These are phyloP conservation scores for Cryptococcus depauperatus DNA, from an alignment of 1,284 basidiomycete genomes.

Conservation along the genomic window DNA sequence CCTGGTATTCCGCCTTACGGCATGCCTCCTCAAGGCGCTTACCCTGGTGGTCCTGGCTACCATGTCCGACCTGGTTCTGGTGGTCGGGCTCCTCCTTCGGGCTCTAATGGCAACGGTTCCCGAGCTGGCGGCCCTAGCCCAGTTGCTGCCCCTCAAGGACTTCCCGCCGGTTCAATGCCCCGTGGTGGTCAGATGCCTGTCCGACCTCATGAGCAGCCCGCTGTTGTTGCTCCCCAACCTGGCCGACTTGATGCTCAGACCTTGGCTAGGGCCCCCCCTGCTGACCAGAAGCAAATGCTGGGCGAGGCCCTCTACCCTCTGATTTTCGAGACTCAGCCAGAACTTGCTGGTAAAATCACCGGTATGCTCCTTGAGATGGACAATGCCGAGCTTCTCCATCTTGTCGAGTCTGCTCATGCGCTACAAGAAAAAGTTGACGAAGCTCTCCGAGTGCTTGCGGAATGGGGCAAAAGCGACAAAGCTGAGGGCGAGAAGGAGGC, in stretches of 20 bases:
- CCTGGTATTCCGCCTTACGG: slow-evolving; percentile 44
- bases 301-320: slow-evolving; percentile 88
- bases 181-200: slow-evolving; percentile 38
- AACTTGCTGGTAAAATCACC: slow-evolving; percentile 93
- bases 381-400: slow-evolving; percentile 76
- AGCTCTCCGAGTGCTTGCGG: slow-evolving; percentile 52
- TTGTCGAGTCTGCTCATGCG: slow-evolving; percentile 70
- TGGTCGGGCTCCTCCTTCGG: slow-evolving; percentile 41
- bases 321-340: slow-evolving; percentile 62
- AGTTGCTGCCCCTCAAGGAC: slow-evolving; percentile 45
- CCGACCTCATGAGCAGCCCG: slow-evolving; percentile 42
- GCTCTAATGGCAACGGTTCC: slow-evolving; percentile 48
- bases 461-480: slow-evolving; percentile 41
- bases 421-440: slow-evolving; percentile 82
- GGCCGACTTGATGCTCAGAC: slow-evolving; percentile 48
- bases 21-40: slow-evolving; percentile 60
- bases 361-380: slow-evolving; percentile 98
- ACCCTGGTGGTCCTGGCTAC: slow-evolving; percentile 38
- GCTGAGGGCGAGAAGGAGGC: slow-evolving; percentile 19
- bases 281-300: slow-evolving; percentile 95
- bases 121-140: slow-evolving; percentile 42
- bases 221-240: slow-evolving; percentile 25
- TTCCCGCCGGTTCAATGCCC: slow-evolving; percentile 44
- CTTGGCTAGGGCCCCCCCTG: slow-evolving; percentile 65
- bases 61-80: slow-evolving; percentile 33